Evolutionary conservation across 139 green algal genomes (phyloP), one percentile per base, ranked within the genome.

Genomic region (Chlamydomonas sphaeroides): DNA sequence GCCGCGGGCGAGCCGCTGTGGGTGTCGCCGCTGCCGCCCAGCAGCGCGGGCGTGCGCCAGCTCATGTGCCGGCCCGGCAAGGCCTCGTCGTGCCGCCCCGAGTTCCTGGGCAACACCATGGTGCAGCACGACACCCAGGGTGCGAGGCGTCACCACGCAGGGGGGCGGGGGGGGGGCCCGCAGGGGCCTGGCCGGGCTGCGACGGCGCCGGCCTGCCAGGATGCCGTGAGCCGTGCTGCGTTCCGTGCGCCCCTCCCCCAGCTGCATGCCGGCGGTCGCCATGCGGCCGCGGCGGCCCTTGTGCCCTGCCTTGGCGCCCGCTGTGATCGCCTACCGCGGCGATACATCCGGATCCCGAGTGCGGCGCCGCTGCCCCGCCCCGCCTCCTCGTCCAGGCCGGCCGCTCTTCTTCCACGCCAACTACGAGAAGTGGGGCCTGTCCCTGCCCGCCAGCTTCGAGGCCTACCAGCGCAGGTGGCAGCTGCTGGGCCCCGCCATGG

Each of bases 81-180:
- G 14, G 53, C 14, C 14, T 0, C 65, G 5, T 2, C 38, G 32
- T 87, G 82, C 65, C 7, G 6, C 1, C 48, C 63, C 18, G 66
- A 84, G 45, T 88, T 81, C 67, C 61, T 73, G 33, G 83, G 83
- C 35, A 88, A 88, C 67, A 88, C 83, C 67, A 88, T 88, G 83
- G 68, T 83, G 45, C 79, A 85, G 61, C 39, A 77, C 63, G 71
- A 62, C 30, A 36, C 72, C 2, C 26, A 66, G 30, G 75, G 75
- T 82, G 75, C 30, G 73, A 62, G 3, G 36, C 33, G n/a, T n/a
- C n/a, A n/a, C n/a, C n/a, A n/a, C n/a, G n/a, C n/a, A n/a, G n/a
- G n/a, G n/a, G n/a, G n/a, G n/a, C n/a, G n/a, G n/a, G n/a, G n/a
- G n/a, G n/a, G n/a, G n/a, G n/a, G n/a, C n/a, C n/a, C n/a, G n/a